phyloP scores from a whole-genome alignment of 768 basidiomycete species.

The Galerina marginata region DNA sequence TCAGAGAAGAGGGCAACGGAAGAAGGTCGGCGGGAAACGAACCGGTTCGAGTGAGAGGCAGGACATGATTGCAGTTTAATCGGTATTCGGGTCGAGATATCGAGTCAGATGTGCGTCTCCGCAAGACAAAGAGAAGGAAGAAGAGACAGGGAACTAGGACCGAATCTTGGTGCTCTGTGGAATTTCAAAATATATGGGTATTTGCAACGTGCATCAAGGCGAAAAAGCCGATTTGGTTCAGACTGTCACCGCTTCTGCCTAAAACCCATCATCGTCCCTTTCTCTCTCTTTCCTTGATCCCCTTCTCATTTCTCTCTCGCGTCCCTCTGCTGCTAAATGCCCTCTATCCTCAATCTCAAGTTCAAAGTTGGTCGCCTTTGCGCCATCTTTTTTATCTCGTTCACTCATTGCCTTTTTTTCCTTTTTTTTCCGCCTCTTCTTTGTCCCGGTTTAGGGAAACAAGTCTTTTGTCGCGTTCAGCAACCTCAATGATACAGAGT shows the following conservation, averaged over 20 bases:
- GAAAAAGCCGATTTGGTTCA: constrained; percentile 19
- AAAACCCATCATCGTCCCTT: constrained; percentile 22
- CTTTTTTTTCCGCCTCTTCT: constrained; percentile 21
- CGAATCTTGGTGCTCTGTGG: constrained; percentile 7
- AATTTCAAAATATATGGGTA: constrained; percentile 25
- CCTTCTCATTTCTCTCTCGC: constrained; percentile 13
- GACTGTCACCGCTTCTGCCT: constrained; percentile 3
- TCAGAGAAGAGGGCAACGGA: constrained; percentile 9
- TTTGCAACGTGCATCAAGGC: constrained; percentile 28
- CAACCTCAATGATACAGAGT: constrained; percentile 83
- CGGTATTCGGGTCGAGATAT: constrained; percentile 29
- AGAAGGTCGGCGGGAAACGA: constrained; percentile 19
- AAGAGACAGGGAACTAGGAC: neutral
- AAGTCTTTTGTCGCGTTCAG: constrained; percentile 95
- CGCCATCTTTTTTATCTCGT: constrained; percentile 14
- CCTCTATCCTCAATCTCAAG: constrained; percentile 86
- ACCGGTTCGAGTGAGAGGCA: constrained; percentile 13
- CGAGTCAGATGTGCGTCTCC: constrained; percentile 23
- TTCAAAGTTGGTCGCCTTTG: constrained; percentile 61
- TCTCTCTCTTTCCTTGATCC: constrained; percentile 22
- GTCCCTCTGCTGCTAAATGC: constrained; percentile 50
- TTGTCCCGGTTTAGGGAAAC: constrained; percentile 68
- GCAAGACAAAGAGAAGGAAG: constrained; percentile 15
- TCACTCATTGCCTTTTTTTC: constrained; percentile 16
- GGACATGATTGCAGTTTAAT: constrained; percentile 13